Percentiles rank a stretch among this genome's conserved stretches.
These are phyloP conservation scores for Vitis vinifera DNA, from an alignment of 164 flowering plant genomes.

Conservation along the genomic window DNA sequence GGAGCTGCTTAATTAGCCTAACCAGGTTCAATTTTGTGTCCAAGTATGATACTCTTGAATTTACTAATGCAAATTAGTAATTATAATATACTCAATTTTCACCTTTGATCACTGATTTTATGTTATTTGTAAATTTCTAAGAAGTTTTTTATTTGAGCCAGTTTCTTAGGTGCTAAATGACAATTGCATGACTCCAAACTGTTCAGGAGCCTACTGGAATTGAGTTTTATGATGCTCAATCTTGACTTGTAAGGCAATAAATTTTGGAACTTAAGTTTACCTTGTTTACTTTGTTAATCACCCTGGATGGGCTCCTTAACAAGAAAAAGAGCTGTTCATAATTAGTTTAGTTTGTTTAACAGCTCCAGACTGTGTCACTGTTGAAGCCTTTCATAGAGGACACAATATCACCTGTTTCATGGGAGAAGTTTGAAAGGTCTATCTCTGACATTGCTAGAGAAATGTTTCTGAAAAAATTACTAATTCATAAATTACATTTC, in stretches of 20 bases:
- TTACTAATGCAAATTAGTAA: background rate
- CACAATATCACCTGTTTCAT: background rate
- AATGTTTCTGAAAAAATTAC: too few relatives aligned
- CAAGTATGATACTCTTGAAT: background rate
- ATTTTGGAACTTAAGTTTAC: background rate
- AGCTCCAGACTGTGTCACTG: background rate
- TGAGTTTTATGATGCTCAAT: background rate
- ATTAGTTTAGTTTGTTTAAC: background rate
- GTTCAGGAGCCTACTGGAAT: background rate
- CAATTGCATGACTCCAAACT: background rate
- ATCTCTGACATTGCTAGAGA: too few relatives aligned
- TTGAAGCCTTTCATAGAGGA: background rate
- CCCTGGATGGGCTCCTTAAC: background rate
- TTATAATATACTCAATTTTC: background rate
- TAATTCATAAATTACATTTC: too few relatives aligned
- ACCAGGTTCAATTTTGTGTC: background rate
- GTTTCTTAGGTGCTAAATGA: too few relatives aligned
- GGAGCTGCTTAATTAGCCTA: background rate
- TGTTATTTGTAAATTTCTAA: too few relatives aligned
- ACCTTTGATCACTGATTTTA: background rate
- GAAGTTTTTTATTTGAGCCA: too few relatives aligned
- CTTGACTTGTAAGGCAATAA: too few relatives aligned
- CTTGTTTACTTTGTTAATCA: background rate
- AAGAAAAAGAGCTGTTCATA: background rate
- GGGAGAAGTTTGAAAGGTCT: too few relatives aligned